Conservation (phyloP, 23 red algal species). For the Gracilaria vermiculophylla region DNA sequence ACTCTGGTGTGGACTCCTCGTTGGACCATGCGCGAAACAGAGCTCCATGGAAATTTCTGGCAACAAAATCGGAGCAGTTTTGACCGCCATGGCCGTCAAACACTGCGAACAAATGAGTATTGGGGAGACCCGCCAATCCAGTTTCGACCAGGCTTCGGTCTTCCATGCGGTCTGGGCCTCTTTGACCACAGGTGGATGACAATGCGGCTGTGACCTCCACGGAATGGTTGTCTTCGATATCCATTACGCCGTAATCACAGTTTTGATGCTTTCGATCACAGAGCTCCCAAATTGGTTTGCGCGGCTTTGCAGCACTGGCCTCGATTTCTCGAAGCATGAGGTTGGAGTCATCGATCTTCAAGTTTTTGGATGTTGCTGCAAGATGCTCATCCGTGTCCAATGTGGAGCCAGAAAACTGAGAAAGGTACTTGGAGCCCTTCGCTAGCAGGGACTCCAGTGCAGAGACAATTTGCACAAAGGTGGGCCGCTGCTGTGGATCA, state of each 20-base stretch:
- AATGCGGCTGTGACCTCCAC: slow-evolving; percentile 45
- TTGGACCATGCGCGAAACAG: slow-evolving; percentile 57
- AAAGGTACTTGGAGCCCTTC: slow-evolving; percentile 39
- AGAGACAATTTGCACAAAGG: slow-evolving; percentile 47
- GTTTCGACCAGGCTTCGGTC: slow-evolving; percentile 74
- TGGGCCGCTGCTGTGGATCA: slow-evolving; percentile 70
- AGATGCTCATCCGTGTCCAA: slow-evolving; percentile 49
- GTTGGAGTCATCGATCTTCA: slow-evolving; percentile 45
- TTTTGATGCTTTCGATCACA: not conserved
- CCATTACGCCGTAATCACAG: slow-evolving; percentile 8
- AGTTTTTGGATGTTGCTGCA: slow-evolving; percentile 14
- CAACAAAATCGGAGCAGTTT: slow-evolving; percentile 70
- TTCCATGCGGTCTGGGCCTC: slow-evolving; percentile 96
- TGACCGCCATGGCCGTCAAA: slow-evolving; percentile 95
- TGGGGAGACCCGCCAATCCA: slow-evolving; percentile 6
- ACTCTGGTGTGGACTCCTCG: slow-evolving; percentile 23
- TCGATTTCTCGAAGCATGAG: slow-evolving; percentile 25
- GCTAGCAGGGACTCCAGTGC: slow-evolving; percentile 3
- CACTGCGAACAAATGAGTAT: slow-evolving; percentile 78
- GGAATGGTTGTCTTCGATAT: not conserved
- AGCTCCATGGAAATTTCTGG: slow-evolving; percentile 53
- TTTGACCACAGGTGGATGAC: slow-evolving; percentile 73
- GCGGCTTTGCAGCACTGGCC: not conserved
- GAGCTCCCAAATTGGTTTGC: slow-evolving; percentile 57
- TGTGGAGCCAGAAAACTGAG: slow-evolving; percentile 49